These are phyloP conservation scores for Letharia columbiana DNA, from an alignment of 495 filamentous ascomycete species.

Conservation along the genomic window DNA sequence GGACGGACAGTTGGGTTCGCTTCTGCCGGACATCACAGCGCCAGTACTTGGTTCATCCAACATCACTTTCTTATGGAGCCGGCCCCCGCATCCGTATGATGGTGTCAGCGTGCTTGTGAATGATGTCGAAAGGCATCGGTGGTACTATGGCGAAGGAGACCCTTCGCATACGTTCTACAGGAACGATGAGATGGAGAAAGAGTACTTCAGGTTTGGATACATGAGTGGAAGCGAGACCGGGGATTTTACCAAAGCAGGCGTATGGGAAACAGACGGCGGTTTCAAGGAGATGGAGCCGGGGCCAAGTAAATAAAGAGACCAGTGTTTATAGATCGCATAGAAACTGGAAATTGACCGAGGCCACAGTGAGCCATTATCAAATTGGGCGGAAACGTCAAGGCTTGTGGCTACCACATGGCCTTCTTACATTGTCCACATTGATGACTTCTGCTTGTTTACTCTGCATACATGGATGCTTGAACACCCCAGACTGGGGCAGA, in stretches of 20 bases:
- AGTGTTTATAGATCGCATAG: background rate
- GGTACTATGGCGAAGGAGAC: slow-evolving; percentile 44
- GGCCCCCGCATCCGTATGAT: slow-evolving; percentile 44
- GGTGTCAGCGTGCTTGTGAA: slow-evolving; percentile 87
- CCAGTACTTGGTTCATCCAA: slow-evolving; percentile 27
- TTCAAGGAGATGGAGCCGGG: slow-evolving; percentile 15
- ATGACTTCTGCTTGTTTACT: too few species aligned
- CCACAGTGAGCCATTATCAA: background rate
- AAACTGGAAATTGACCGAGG: background rate
- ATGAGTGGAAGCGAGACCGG: slow-evolving; percentile 58
- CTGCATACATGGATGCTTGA: too few species aligned
- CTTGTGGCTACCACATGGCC: too few species aligned
- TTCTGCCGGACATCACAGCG: slow-evolving; percentile 54
- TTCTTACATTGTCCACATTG: background rate
- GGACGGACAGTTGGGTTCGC: slow-evolving; percentile 58
- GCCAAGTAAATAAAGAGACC: slow-evolving; percentile 12
- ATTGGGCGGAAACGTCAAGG: background rate
- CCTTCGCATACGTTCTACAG: slow-evolving; percentile 25
- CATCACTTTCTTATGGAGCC: slow-evolving; percentile 50
- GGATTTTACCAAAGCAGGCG: slow-evolving; percentile 75
- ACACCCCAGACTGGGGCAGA: too few species aligned
- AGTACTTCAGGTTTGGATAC: slow-evolving; percentile 83
- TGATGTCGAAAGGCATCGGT: slow-evolving; percentile 79
- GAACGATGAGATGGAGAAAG: slow-evolving; percentile 30
- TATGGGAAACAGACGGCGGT: slow-evolving; percentile 55